Evolutionary conservation across 768 basidiomycete genomes (phyloP), one percentile per base, ranked within the genome.

Genomic region (Pseudohyphozyma bogoriensis): DNA sequence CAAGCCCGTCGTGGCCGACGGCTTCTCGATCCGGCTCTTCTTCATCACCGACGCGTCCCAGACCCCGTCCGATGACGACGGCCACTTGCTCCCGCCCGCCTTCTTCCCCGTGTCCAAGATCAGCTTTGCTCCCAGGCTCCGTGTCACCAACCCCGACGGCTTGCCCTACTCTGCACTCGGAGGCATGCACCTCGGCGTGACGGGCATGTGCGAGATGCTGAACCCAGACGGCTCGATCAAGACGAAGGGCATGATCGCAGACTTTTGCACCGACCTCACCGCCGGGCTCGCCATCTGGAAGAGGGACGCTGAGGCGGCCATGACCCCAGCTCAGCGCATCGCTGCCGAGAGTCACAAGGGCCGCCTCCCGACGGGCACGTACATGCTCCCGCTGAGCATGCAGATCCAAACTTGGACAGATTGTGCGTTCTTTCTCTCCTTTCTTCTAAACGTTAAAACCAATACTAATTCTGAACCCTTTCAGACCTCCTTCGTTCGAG

Each of bases 81-180:
- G 67, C n/a, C 56, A 67, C 44, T 60, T 59, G 15, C 63, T 68
- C 13, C 70, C 70, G 18, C 68, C 70, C 28, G 70, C 70, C 31
- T 71, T 71, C 64, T 71, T 71, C 59, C 70, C 70, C 26, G 62
- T 63, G 29, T 64, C 67, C 33, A 66, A 68, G 42, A 66, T 71
- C 58, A 60, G 63, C 20, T 70, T 70, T 58, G 59, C 70, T 6
- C 70, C 68, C 24, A 63, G 68, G 16, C 55, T 70, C 6, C 40
- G 65, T 9, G 61, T 70, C 60, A 58, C 58, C 18, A 62, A 63
- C 3, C 24, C 46, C 1, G 56, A 53, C 33, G 69, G 69, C 1
- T 58, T 67, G 35, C 57, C 65, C 1, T 70, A 50, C 62, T 59
- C 62, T 12, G 63, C 65, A 11, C 62, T 71, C 44, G 60, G 68